These are phyloP conservation scores for Boletus bicolor DNA, from an alignment of 768 basidiomycete species.

Conservation along the genomic window DNA sequence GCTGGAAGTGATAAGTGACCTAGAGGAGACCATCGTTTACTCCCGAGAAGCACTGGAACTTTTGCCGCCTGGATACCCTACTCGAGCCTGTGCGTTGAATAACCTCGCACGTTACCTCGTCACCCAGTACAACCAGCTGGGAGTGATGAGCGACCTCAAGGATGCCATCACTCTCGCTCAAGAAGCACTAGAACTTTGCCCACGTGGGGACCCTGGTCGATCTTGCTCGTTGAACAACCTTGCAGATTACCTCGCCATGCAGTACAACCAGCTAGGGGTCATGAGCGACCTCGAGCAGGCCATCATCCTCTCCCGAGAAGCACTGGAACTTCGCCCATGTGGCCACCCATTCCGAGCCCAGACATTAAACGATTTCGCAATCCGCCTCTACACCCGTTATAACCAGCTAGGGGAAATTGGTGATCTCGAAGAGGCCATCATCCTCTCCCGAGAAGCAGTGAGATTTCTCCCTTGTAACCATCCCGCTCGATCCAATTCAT, in stretches of 20 bases:
- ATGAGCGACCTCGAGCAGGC: neutral
- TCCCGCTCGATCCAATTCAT: neutral
- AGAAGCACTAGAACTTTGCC: neutral
- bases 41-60: neutral
- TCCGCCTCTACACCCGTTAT: neutral
- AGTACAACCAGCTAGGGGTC: neutral
- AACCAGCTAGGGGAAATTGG: neutral
- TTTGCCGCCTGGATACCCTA: neutral
- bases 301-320: neutral
- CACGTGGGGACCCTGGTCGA: neutral
- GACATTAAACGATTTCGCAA: neutral
- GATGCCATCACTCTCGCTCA: neutral
- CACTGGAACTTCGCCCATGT: neutral
- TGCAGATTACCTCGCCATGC: neutral
- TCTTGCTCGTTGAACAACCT: neutral
- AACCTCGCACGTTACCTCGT: neutral
- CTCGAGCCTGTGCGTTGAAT: neutral
- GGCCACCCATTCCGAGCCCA: neutral
- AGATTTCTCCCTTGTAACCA: neutral
- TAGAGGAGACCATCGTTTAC: neutral
- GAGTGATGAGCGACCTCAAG: neutral
- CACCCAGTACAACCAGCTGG: neutral
- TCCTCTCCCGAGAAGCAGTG: neutral
- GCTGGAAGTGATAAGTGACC: neutral
- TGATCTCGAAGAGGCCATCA: neutral